Conservation (phyloP, 1,139 yeast genomes). For the Pneumocystis canis region DNA sequence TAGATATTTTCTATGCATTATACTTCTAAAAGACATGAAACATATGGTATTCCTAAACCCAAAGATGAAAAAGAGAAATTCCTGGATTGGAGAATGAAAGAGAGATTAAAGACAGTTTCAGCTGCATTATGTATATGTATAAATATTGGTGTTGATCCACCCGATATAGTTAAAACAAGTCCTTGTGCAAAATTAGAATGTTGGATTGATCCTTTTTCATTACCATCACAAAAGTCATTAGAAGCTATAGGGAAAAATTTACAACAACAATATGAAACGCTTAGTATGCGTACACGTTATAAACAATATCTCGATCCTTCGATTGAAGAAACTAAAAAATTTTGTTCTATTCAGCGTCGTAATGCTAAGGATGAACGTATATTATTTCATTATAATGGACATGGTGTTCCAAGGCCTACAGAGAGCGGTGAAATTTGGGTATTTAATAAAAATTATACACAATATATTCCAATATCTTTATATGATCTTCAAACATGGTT, state of each 20-base stretch:
- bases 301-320: conserved; percentile 88
- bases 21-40: conserved; percentile 80
- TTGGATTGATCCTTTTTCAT: conserved; percentile 82
- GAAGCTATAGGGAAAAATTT: conserved; percentile 81
- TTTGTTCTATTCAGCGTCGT: conserved; percentile 75
- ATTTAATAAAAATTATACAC: conserved; percentile 90
- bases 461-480: conserved; percentile 85
- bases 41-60: conserved; percentile 60
- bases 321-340: conserved; percentile 86
- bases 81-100: conserved; percentile 86
- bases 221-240: conserved; percentile 76
- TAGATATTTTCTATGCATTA: conserved; percentile 61
- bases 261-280: conserved; percentile 77
- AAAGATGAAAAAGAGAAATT: conserved; percentile 31
- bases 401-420: conserved; percentile 97
- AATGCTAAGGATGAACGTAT: conserved; percentile 80
- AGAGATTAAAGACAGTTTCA: conserved; percentile 83
- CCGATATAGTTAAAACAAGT: conserved; percentile 83
- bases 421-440: conserved; percentile 99
- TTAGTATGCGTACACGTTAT: conserved; percentile 74
- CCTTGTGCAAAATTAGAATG: conserved; percentile 90
- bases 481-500: conserved; percentile 93
- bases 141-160: conserved; percentile 93
- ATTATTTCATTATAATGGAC: conserved; percentile 90
- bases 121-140: conserved; percentile 85